Conservation (phyloP, 83 land plant genomes). For the Larix sibirica region DNA sequence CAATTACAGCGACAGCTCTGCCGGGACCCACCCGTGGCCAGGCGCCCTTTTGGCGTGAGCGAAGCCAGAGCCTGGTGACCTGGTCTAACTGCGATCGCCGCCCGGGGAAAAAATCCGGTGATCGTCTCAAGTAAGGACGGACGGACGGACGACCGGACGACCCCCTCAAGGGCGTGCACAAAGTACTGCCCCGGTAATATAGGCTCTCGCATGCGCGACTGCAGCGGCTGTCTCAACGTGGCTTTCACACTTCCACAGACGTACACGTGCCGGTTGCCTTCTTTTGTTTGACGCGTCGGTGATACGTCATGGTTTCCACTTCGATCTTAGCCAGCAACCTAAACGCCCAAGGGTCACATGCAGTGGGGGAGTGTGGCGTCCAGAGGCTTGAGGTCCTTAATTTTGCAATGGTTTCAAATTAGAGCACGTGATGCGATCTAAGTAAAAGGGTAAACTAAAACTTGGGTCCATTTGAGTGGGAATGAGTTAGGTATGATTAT, state of each 20-base stretch:
- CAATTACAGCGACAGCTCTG: neutral
- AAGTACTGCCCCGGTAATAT: constrained; percentile 11
- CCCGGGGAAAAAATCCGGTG: neutral
- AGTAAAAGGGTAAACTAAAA: neutral
- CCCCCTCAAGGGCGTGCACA: constrained; percentile 5
- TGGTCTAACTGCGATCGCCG: neutral
- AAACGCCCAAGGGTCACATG: neutral
- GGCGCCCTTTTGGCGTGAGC: neutral
- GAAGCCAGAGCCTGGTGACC: neutral
- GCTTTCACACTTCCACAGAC: neutral
- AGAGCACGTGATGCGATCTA: neutral
- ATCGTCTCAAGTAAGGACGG: neutral
- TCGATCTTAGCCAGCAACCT: neutral
- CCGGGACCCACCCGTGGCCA: neutral
- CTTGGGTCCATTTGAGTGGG: neutral
- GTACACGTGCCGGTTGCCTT: neutral
- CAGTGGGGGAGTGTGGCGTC: too few relatives aligned
- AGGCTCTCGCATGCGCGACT: constrained; percentile 15
- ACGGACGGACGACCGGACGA: neutral
- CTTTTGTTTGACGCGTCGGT: neutral
- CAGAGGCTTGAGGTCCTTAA: too few relatives aligned
- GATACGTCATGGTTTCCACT: neutral
- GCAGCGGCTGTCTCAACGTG: constrained; percentile 6
- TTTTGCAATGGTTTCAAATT: neutral
- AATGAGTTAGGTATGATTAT: neutral